Evolutionary conservation across 2,329 filamentous ascomycete genomes (phyloP), one percentile per base, ranked within the genome.

Genomic region (Periconia sp.): DNA sequence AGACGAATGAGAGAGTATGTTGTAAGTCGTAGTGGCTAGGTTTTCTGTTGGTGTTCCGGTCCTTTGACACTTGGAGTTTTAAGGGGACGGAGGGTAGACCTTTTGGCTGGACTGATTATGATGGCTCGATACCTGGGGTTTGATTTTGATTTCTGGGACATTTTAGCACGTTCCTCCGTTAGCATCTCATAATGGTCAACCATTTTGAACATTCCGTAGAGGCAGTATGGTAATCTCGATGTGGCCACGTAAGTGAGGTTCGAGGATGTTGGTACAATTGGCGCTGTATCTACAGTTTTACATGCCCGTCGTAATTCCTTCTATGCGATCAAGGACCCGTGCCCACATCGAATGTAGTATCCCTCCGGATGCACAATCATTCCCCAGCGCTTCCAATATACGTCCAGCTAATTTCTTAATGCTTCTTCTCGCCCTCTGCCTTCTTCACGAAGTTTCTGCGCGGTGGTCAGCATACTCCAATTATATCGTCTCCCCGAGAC

Each of bases 401-500:
- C 15, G 24, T 17, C 21, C 26, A 35, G 15, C 24, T 21, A 9
- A 5, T 33, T 22, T 31, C 23, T 36, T 36, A 41, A 25, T 40
- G 18, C 37, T 63, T 61, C 56, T 62, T 54, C 33, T 63, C 57
- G 33, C 63, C 66, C 40, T 63, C 57, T 11, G 66, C 68, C 54
- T 70, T 67, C 55, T 68, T 65, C 30, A 71, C 52, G 47, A 69
- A 71, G 34, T 66, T 58, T 57, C 68, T 71, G 43, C 26, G n/a
- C 9, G 9, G 12, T 11, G 5, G 35, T 54, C 48, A 59, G 53
- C 47, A 28, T 23, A n/a, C n/a, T n/a, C n/a, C n/a, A n/a, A n/a
- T n/a, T n/a, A n/a, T n/a, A n/a, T n/a, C n/a, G n/a, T n/a, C n/a
- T n/a, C n/a, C n/a, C n/a, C n/a, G n/a, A n/a, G n/a, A n/a, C n/a